phyloP scores from a whole-genome alignment of 805 yeast genomes.

The Wickerhamomyces silvicola region DNA sequence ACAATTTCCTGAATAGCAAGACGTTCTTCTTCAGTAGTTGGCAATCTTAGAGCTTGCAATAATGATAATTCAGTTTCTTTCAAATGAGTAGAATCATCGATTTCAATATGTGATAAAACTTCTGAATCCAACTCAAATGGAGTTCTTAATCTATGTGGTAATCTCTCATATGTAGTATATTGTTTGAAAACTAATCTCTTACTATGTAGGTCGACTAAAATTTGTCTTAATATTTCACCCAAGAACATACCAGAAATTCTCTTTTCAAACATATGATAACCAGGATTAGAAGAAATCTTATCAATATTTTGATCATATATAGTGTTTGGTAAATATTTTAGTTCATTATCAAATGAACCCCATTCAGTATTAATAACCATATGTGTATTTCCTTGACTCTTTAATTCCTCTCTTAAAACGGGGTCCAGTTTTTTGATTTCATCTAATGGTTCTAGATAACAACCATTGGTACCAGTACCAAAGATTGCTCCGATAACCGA shows the following conservation, averaged over 20 bases:
- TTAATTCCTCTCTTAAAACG: slow-evolving; percentile 29
- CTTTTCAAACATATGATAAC: slow-evolving; percentile 88
- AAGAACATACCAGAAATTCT: slow-evolving; percentile 88
- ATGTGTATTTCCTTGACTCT: slow-evolving; percentile 41
- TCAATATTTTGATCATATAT: slow-evolving; percentile 72
- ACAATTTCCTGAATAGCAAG: slow-evolving; percentile 64
- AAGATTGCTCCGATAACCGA: slow-evolving; percentile 87
- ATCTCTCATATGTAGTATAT: slow-evolving; percentile 32
- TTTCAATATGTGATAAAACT: slow-evolving; percentile 78
- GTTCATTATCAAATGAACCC: slow-evolving; percentile 92
- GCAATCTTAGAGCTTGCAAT: slow-evolving; percentile 59
- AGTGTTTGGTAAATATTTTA: slow-evolving; percentile 69
- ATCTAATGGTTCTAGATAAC: slow-evolving; percentile 73
- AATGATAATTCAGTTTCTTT: slow-evolving; percentile 64
- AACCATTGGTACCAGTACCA: slow-evolving; percentile 98
- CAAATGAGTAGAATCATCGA: slow-evolving; percentile 72
- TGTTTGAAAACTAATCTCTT: slow-evolving; percentile 54
- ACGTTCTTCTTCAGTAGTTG: slow-evolving; percentile 70
- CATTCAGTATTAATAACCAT: slow-evolving; percentile 96
- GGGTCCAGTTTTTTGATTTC: slow-evolving; percentile 70
- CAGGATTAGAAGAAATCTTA: slow-evolving; percentile 68
- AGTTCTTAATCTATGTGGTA: slow-evolving; percentile 57
- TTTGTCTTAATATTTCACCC: slow-evolving; percentile 81
- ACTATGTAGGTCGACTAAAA: slow-evolving; percentile 60
- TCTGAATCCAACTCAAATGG: slow-evolving; percentile 80